phyloP scores from a whole-genome alignment of 495 filamentous ascomycete genomes.

The Collariella sp. region DNA sequence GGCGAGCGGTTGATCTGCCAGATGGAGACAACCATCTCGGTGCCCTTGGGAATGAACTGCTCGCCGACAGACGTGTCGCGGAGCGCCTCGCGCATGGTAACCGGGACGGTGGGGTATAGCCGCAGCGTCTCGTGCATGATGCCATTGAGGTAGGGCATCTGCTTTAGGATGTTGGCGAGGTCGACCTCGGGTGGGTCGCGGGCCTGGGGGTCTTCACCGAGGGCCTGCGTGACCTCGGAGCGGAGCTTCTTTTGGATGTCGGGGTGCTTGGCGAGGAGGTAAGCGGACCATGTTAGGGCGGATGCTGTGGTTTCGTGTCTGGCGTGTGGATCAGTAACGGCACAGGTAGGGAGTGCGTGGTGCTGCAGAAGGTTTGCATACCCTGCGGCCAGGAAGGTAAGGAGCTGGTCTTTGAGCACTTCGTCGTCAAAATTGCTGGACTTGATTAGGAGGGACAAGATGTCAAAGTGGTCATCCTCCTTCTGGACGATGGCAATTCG shows the following conservation, averaged over 20 bases:
- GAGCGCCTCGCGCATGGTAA: conserved; percentile 51
- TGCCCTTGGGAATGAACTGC: conserved; percentile 14
- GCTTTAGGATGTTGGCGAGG: conserved; percentile 37
- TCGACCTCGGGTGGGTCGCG: conserved; percentile 27
- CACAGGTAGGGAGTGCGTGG: neutral
- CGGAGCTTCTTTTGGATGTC: conserved; percentile 40
- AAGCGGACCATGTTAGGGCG: conserved; percentile 43
- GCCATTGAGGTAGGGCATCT: conserved; percentile 42
- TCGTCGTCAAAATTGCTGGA: conserved; percentile 68
- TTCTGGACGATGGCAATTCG: conserved; percentile 47
- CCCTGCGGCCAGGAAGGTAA: conserved; percentile 76
- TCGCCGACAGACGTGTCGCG: conserved; percentile 19
- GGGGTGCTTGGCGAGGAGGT: conserved; percentile 36
- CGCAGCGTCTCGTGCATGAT: conserved; percentile 38
- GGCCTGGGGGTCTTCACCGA: conserved; percentile 45
- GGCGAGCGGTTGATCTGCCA: conserved; percentile 13
- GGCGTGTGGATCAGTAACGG: neutral
- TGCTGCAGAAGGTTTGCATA: neutral
- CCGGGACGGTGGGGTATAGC: conserved; percentile 38
- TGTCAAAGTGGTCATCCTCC: conserved; percentile 53
- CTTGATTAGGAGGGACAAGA: conserved; percentile 68
- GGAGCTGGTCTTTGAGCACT: conserved; percentile 74
- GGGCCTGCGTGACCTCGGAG: conserved; percentile 42
- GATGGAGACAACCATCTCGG: conserved; percentile 10
- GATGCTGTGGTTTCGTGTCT: conserved; percentile 53